Evolutionary conservation across 2,329 filamentous ascomycete species (phyloP).

Genomic region (Dothideomycetes sp.): DNA sequence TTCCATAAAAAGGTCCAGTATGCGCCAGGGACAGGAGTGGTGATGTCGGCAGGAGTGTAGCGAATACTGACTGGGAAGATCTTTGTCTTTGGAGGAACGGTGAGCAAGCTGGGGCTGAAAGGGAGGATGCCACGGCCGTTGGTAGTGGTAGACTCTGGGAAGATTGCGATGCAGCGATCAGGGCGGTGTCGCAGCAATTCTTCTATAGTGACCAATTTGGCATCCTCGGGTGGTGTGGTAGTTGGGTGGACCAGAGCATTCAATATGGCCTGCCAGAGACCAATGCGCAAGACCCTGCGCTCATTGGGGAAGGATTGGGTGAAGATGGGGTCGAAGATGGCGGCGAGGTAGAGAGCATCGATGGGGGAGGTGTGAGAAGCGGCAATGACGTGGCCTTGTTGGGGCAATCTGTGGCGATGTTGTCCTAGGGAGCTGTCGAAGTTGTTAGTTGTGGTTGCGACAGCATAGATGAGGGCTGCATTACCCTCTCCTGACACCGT

Average conservation of each 20-base stretch:
- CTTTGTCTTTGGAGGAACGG: conserved; percentile 53
- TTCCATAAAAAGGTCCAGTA: conserved; percentile 74
- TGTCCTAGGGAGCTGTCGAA: conserved; percentile 53
- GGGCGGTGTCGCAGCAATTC: conserved; percentile 56
- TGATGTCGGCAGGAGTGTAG: conserved; percentile 81
- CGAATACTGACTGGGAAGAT: conserved; percentile 87
- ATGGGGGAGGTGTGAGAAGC: conserved; percentile 87
- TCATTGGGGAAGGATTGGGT: conserved; percentile 68
- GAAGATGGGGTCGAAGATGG: conserved; percentile 93
- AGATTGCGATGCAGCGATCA: conserved; percentile 67
- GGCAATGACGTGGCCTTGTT: conserved; percentile 71
- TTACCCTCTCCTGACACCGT: conserved; percentile 91
- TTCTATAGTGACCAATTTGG: conserved; percentile 24
- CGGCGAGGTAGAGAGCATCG: conserved; percentile 86
- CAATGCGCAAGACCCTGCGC: conserved; percentile 63
- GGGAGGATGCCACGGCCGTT: conserved; percentile 86
- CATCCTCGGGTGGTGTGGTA: conserved; percentile 18
- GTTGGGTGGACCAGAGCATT: conserved; percentile 50
- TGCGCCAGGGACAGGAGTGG: conserved; percentile 71
- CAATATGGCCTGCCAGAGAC: conserved; percentile 63
- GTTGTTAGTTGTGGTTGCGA: background rate
- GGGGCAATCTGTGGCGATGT: conserved; percentile 65
- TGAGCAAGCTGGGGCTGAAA: conserved; percentile 65
- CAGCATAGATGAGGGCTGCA: no score
- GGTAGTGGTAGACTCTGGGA: conserved; percentile 88